Evolutionary conservation across 352 stramenopile species (phyloP).

Genomic region (Phytophthora pseudosyringae): DNA sequence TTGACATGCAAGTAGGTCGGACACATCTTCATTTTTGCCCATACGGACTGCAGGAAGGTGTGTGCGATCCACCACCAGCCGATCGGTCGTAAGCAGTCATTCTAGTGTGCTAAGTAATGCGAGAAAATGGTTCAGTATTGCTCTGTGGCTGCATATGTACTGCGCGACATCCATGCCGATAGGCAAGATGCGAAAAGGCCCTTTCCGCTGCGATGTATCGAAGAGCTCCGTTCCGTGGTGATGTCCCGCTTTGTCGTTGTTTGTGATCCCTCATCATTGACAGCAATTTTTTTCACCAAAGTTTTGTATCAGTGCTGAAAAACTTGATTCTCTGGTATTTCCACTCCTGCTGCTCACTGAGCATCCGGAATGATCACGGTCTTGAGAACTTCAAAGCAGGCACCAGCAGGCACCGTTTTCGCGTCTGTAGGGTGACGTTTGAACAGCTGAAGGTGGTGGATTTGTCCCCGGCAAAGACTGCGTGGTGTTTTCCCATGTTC

Average conservation of each 20-base stretch:
- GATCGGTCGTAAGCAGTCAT: not conserved
- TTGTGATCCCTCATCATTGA: not conserved
- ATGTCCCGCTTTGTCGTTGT: not conserved
- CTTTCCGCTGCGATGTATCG: not conserved
- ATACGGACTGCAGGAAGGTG: conserved; percentile 25
- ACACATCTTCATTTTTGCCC: conserved; percentile 26
- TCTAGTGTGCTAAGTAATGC: too few relatives aligned
- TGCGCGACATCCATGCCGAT: conserved; percentile 1
- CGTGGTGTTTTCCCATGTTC: too few relatives aligned
- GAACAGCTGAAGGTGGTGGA: not conserved
- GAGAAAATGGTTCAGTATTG: too few relatives aligned
- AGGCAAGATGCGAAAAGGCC: conserved; percentile 1
- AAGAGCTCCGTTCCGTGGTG: not conserved
- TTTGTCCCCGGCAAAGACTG: too few relatives aligned
- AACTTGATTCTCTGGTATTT: not conserved
- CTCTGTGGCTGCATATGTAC: too few relatives aligned
- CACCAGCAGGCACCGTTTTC: not conserved
- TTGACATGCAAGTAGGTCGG: not conserved
- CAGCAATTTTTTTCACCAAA: too few relatives aligned
- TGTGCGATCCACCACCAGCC: conserved; percentile 4
- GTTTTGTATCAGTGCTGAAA: not conserved
- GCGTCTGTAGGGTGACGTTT: not conserved
- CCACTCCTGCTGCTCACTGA: too few relatives aligned
- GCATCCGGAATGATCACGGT: too few relatives aligned
- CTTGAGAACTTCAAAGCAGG: too few relatives aligned